Conservation (phyloP, 2,329 filamentous ascomycete genomes). For the Aspergillus sclerotialis region DNA sequence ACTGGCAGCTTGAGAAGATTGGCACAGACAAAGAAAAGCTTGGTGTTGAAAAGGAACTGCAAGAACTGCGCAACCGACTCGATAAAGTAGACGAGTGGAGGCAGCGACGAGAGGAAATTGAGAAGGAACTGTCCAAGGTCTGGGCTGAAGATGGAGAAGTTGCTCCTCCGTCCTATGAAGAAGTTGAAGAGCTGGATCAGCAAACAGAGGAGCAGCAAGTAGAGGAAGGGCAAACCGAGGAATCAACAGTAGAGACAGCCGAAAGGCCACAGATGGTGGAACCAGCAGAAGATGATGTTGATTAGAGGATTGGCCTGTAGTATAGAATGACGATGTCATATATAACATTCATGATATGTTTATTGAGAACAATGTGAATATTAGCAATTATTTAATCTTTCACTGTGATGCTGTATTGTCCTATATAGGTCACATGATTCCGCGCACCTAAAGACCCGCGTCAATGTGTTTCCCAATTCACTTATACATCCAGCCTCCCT, state of each 20-base stretch:
- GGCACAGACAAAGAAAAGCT: constrained; percentile 90
- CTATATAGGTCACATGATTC: too few relatives aligned
- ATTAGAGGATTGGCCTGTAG: background rate
- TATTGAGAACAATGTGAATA: too few relatives aligned
- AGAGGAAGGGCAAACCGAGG: constrained; percentile 1
- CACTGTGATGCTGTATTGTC: too few relatives aligned
- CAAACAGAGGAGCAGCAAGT: constrained; percentile 3
- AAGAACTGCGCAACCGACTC: constrained; percentile 73
- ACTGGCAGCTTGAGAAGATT: constrained; percentile 90
- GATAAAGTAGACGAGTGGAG: constrained; percentile 81
- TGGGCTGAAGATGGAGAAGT: constrained; percentile 46
- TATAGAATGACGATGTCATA: background rate
- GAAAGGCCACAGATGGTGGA: too few relatives aligned
- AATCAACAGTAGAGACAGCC: background rate
- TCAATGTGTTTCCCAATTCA: too few relatives aligned
- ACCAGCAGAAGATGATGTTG: background rate
- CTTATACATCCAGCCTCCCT: too few relatives aligned
- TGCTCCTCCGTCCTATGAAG: constrained; percentile 29
- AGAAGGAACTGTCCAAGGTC: constrained; percentile 65
- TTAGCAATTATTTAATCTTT: too few relatives aligned
- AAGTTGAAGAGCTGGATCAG: constrained; percentile 7
- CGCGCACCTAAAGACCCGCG: too few relatives aligned
- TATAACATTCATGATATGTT: background rate
- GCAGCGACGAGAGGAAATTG: constrained; percentile 68
- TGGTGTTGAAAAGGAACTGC: constrained; percentile 83